A percentile compares a stretch with the other conserved stretches of the same genome.
Evolutionary conservation across 495 filamentous ascomycete genomes (phyloP).

Genomic region (Opeltia flavorubescens): DNA sequence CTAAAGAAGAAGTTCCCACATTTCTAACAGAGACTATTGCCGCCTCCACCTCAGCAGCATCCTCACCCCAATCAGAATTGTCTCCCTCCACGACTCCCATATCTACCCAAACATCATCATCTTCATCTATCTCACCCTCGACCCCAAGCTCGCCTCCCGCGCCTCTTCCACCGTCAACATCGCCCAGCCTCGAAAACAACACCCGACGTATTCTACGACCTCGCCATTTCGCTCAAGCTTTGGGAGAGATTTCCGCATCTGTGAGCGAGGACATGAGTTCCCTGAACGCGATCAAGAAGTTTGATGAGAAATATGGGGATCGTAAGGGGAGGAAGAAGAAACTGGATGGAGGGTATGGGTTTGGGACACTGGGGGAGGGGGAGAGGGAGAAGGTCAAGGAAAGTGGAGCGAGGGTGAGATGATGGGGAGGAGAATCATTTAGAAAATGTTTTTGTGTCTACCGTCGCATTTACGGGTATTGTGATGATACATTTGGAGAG

Average conservation of each 20-base stretch:
- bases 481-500: too few species aligned
- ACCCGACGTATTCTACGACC: slow-evolving; percentile 49
- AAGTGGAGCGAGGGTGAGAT: not conserved
- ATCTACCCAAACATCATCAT: too few species aligned
- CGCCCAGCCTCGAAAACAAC: slow-evolving; percentile 33
- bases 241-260: slow-evolving; percentile 82
- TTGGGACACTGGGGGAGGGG: slow-evolving; percentile 33
- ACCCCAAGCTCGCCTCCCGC: not conserved
- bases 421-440: too few species aligned
- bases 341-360: slow-evolving; percentile 42
- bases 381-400: slow-evolving; percentile 10
- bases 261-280: slow-evolving; percentile 91
- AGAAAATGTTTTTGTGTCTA: too few species aligned
- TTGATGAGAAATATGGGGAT: slow-evolving; percentile 93
- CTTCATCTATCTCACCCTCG: not conserved
- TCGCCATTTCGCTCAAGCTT: slow-evolving; percentile 68
- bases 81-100: slow-evolving; percentile 12
- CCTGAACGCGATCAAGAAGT: slow-evolving; percentile 75
- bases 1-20: not conserved
- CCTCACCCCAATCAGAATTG: not conserved
- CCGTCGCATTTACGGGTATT: too few species aligned
- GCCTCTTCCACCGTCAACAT: not conserved
- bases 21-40: not conserved
- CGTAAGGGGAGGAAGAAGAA: slow-evolving; percentile 59
- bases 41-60: too few species aligned